These are phyloP conservation scores for Lanmaoa pseudosensibilis DNA, from an alignment of 768 basidiomycete genomes.

Conservation along the genomic window DNA sequence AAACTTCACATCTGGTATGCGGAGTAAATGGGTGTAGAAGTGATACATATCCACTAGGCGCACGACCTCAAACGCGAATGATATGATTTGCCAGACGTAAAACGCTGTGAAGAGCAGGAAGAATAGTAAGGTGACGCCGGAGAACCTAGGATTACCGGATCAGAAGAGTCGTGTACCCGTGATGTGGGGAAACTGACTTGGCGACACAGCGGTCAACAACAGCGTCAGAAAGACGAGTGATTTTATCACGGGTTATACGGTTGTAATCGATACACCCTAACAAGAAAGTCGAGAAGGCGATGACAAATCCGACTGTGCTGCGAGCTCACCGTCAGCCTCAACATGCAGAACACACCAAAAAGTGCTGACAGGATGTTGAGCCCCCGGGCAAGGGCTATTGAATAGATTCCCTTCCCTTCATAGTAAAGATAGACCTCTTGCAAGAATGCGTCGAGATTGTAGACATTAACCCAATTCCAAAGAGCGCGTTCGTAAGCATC, in stretches of 20 bases:
- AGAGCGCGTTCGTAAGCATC: constrained; percentile 88
- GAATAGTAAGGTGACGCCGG: constrained; percentile 80
- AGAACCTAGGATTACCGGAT: constrained; percentile 54
- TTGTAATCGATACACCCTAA: constrained; percentile 94
- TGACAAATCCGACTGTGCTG: constrained; percentile 97
- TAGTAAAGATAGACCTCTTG: constrained; percentile 97
- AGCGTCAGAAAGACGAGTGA: constrained; percentile 73
- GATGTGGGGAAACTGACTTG: constrained; percentile 49
- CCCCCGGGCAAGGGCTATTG: constrained; percentile 85
- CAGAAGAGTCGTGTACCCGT: constrained; percentile 6
- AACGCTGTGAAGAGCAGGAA: constrained; percentile 84
- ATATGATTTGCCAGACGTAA: constrained; percentile 84
- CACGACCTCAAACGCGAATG: constrained; percentile 71
- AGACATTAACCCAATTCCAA: constrained; percentile 99
- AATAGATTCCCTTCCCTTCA: constrained; percentile 94
- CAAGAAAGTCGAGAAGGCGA: constrained; percentile 96
- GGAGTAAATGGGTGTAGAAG: constrained; percentile 93
- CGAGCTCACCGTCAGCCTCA: constrained; percentile 27
- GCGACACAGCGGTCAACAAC: constrained; percentile 83
- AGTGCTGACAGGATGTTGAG: constrained; percentile 90
- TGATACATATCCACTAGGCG: constrained; percentile 92
- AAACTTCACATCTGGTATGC: constrained; percentile 83
- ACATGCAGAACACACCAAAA: constrained; percentile 17
- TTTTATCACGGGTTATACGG: constrained; percentile 63
- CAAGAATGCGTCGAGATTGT: constrained; percentile 92